Evolutionary conservation across 108 stramenopile species (phyloP), one percentile per base, ranked within the genome.

Genomic region (Schizochytrium sp.): DNA sequence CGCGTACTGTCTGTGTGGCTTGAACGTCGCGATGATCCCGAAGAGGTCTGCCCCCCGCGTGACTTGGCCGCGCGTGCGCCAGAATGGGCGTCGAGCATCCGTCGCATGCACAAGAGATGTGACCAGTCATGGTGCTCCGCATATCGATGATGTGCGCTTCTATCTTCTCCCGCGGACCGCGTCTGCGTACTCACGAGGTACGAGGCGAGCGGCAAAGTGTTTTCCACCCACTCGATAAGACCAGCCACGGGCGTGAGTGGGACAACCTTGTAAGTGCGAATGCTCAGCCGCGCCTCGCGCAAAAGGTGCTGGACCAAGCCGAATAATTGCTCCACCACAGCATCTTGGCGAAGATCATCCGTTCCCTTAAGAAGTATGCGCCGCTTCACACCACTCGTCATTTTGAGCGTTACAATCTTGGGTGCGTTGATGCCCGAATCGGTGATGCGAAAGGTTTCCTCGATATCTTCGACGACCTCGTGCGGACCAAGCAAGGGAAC

Each of bases 241-340:
- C 99, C 99, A 58, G 94, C 93, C 45, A 93, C 88, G 5, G 98
- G 97, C 34, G 95, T 95, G 53, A 98, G 90, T 19, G 99, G 99
- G 0, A 97, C 89, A 45, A 97, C 93, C 57, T 93, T 95, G 92
- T 98, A 97, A 5, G 97, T 98, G 6, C 96, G 92, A 44, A 97
- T 92, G 72, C 91, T 90, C 53, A 97, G 88, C 29, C 10, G 58
- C 58, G 76, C 90, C 10, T 57, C 72, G 69, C 72, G 71, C 76
- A 99, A 92, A 72, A 98, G 93, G 41, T 90, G 91, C 87, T 99
- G 98, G 43, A 98, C 94, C 41, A 95, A 94, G 47, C 90, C 93
- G 88, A 99, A 99, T 44, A 98, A 96, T 94, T 98, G 98, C 87
- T 95, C 90, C 97, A 99, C 98, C 12, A 99, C 95, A 0, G 98